Percentiles rank a stretch among this genome's conserved stretches.
Conservation (phyloP, 805 yeast species). For the Jamesozyma piceae region DNA sequence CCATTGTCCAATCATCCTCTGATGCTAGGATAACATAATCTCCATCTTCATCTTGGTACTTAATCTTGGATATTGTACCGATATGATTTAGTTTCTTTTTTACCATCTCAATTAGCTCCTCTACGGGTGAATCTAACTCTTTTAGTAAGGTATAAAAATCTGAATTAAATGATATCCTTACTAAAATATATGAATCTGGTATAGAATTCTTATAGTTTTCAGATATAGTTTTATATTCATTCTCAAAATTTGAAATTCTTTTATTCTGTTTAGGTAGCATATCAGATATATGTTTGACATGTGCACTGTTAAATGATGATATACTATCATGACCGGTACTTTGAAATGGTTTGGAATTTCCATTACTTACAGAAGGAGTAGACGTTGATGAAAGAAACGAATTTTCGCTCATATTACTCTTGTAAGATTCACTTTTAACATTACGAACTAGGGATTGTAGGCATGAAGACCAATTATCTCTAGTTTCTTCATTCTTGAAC, state of each 20-base stretch:
- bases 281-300: constrained; percentile 24
- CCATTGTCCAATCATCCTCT: constrained; percentile 82
- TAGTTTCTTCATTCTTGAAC: constrained; percentile 72
- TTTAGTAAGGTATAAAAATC: constrained; percentile 60
- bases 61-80: constrained; percentile 46
- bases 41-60: constrained; percentile 91
- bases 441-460: constrained; percentile 35
- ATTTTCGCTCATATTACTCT: constrained; percentile 23
- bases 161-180: constrained; percentile 35
- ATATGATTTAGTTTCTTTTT: constrained; percentile 47
- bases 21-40: constrained; percentile 80
- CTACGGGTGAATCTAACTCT: constrained; percentile 41
- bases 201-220: constrained; percentile 33
- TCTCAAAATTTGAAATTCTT: constrained; percentile 18
- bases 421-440: constrained; percentile 28
- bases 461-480: constrained; percentile 74
- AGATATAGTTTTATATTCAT: constrained; percentile 32
- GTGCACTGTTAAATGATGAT: constrained; percentile 17
- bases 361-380: constrained; percentile 4
- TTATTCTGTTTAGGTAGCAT: constrained; percentile 18
- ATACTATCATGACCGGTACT: constrained; percentile 21
- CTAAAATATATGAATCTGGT: constrained; percentile 32
- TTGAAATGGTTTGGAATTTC: neutral
- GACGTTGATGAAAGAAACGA: constrained; percentile 21
- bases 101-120: constrained; percentile 48